Evolutionary conservation across 2,329 filamentous ascomycete genomes (phyloP).

Genomic region (Neonectria ditissima): DNA sequence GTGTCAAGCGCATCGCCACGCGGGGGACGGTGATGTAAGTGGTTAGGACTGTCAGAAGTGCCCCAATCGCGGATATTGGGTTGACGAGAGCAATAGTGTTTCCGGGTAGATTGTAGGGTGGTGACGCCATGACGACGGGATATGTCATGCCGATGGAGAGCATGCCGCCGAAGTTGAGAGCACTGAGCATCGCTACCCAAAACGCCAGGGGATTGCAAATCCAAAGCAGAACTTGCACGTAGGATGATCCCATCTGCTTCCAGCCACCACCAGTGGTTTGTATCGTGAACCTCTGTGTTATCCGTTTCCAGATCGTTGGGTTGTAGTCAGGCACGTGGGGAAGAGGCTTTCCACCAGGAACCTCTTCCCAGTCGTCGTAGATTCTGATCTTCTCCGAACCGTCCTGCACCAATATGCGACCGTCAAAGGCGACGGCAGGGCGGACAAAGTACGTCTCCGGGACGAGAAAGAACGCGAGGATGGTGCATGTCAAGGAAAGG

Average conservation of each 20-base stretch:
- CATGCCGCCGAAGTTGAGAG: slow-evolving; percentile 2
- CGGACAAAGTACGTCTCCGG: slow-evolving; percentile 15
- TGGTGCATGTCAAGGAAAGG: neutral
- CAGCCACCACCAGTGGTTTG: neutral
- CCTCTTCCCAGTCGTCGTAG: slow-evolving; percentile 8
- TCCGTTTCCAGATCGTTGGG: neutral
- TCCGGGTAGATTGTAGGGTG: neutral
- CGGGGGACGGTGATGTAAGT: neutral
- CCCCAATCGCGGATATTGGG: neutral
- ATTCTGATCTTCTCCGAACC: slow-evolving; percentile 5
- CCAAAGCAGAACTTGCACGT: slow-evolving; percentile 9
- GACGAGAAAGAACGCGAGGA: slow-evolving; percentile 1
- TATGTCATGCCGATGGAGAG: slow-evolving; percentile 2
- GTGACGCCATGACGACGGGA: neutral
- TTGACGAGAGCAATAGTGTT: neutral
- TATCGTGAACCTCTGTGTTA: neutral
- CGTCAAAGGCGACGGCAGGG: slow-evolving; percentile 9
- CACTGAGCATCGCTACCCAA: slow-evolving; percentile 10
- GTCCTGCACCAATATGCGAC: slow-evolving; percentile 8
- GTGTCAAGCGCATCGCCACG: neutral
- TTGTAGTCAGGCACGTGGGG: neutral
- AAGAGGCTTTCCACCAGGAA: neutral
- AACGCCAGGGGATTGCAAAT: slow-evolving; percentile 5
- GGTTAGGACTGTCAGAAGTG: neutral
- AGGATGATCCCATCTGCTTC: neutral